Base-by-base conservation (phyloP, 176 grass and related monocot genomes). In the Oryza meyeriana region DNA sequence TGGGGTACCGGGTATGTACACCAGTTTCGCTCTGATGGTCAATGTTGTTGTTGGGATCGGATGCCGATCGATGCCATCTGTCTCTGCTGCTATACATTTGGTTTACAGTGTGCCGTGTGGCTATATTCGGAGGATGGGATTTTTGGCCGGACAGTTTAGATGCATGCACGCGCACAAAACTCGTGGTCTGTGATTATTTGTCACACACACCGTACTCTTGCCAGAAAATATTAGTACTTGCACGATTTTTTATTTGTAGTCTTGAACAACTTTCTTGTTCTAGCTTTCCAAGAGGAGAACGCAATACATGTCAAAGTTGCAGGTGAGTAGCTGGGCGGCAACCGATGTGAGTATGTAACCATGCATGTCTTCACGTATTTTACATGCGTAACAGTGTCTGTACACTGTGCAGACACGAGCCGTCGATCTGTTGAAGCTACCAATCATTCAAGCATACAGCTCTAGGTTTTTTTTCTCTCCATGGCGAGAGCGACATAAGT, bases 401-500 rank as follows among this genome's bases (percentile, higher is more conserved):
- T 59, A 25, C 7, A 59, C 2, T 59, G 22, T 25, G n/a, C n/a
- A 59, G 55, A 20, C 18, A 55, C 48, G 48, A 6, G 48, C 22
- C 7, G 48, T 55, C 18, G 5, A 55, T 55, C 5, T 52, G 17
- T 20, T 45, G 14, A 48, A 55, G 18, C 48, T 50, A 55, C 6
- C 5, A 55, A 55, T 44, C 68, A 74, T 75, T 45, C 31, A 85
- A 20, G 12, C 32, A 22, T 27, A 57, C 66, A 40, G 26, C 52
- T 55, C 18, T 55, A 5, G 7, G 39, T 33, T 40, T 68, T 32
- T n/a, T 22, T 61, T 78, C 35, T 57, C 72, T n/a, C 81, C 50
- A 85, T 24, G 71, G 59, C 71, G 52, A 85, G 74, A 76, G 64
- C 27, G 71, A 89, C 71, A 9, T 12, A 14, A 20, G 25, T 13